A percentile compares a stretch with the other conserved stretches of the same genome.
These are phyloP conservation scores for Pachyrhizus erosus DNA, from an alignment of 306 rosid species.

Conservation along the genomic window DNA sequence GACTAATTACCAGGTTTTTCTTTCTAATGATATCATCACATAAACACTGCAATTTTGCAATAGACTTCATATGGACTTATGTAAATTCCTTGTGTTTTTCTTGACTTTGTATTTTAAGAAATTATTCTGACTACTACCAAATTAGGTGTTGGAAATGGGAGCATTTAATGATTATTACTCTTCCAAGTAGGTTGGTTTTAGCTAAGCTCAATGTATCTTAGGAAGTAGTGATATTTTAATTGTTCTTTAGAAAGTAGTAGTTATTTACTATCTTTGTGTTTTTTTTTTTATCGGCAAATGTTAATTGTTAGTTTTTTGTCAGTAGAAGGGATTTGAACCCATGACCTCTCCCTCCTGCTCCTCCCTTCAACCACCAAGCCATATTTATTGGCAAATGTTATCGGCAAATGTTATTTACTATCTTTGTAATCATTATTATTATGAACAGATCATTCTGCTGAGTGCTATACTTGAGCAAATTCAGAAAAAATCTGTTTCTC, in stretches of 20 bases:
- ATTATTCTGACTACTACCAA: constrained; percentile 27
- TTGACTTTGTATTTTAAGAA: constrained; percentile 1
- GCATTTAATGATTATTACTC: not conserved
- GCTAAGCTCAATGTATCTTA: not conserved
- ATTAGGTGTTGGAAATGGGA: constrained; percentile 26
- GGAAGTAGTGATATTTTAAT: not conserved
- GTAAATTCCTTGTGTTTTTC: not conserved
- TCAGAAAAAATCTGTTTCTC: not conserved
- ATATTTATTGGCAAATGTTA: too few species aligned
- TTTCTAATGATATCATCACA: constrained; percentile 23
- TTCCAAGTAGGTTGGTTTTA: not conserved
- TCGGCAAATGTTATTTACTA: not conserved
- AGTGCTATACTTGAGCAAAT: not conserved
- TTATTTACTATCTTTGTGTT: not conserved
- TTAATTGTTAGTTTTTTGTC: too few species aligned
- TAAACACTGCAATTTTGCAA: not conserved
- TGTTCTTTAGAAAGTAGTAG: not conserved
- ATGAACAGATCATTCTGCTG: not conserved
- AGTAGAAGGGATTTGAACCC: too few species aligned
- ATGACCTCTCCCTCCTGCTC: too few species aligned
- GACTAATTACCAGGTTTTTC: constrained; percentile 19
- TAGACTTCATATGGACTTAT: not conserved
- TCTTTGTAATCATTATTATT: not conserved
- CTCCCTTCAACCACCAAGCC: too few species aligned
- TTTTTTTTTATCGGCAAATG: too few species aligned